A percentile compares a stretch with the other conserved stretches of the same genome.
These are phyloP conservation scores for Chamaecyparis obtusa DNA, from an alignment of 75 land plant genomes.

Conservation along the genomic window DNA sequence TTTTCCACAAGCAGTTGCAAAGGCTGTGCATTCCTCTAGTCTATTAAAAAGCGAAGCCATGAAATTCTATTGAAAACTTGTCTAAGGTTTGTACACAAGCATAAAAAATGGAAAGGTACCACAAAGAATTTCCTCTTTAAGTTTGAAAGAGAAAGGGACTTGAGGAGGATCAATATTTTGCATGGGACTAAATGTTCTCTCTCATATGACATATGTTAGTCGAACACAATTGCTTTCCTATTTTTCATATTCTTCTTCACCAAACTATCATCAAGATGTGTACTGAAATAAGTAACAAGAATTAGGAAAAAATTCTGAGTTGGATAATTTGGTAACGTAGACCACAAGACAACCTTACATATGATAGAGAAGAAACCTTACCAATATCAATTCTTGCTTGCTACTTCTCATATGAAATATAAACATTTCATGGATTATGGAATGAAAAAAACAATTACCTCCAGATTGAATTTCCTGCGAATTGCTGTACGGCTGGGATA, in stretches of 20 bases:
- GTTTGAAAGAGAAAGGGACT: background rate
- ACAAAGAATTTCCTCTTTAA: background rate
- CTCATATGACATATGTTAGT: background rate
- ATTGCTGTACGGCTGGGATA: constrained; percentile 63
- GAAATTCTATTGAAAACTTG: background rate
- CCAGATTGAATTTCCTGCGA: constrained; percentile 74
- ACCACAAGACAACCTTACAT: background rate
- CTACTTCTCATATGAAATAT: background rate
- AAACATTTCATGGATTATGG: background rate
- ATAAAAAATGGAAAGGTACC: background rate
- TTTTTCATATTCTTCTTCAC: background rate
- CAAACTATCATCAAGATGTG: background rate
- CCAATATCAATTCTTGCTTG: background rate
- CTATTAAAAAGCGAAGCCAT: background rate
- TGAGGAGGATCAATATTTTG: background rate
- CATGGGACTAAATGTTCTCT: background rate
- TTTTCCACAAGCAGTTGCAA: background rate
- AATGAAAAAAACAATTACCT: constrained; percentile 37
- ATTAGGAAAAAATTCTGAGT: background rate
- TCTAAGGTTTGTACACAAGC: background rate
- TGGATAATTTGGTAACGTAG: background rate
- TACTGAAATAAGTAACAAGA: background rate
- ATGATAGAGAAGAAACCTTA: background rate
- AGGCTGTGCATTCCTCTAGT: background rate
- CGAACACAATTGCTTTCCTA: background rate